Evolutionary conservation across 768 basidiomycete species (phyloP).

Genomic region (Termitomyces sp.): DNA sequence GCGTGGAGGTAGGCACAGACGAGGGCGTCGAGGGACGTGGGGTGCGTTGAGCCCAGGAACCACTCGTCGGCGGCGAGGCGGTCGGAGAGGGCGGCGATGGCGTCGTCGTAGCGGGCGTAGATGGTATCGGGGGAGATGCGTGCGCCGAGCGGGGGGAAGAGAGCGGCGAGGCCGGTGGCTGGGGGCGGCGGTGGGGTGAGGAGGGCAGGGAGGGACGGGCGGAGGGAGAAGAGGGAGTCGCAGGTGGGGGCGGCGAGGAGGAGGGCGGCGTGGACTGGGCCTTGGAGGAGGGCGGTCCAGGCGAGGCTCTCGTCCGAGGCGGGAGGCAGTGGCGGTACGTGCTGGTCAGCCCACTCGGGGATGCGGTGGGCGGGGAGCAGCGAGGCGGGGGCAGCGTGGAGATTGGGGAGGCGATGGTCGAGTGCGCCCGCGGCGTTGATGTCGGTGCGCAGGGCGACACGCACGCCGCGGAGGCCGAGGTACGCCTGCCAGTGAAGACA

Average conservation of each 20-base stretch:
- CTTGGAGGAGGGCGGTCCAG: slow-evolving; percentile 78
- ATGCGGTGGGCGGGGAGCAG: slow-evolving; percentile 65
- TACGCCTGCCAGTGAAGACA: slow-evolving; percentile 91
- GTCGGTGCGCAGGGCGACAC: slow-evolving; percentile 59
- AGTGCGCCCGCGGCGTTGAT: slow-evolving; percentile 64
- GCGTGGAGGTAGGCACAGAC: slow-evolving; percentile 77
- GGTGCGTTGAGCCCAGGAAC: slow-evolving; percentile 76
- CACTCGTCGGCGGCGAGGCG: slow-evolving; percentile 73
- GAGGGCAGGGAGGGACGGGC: slow-evolving; percentile 37
- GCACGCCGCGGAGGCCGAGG: slow-evolving; percentile 59
- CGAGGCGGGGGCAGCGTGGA: slow-evolving; percentile 49
- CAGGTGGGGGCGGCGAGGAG: slow-evolving; percentile 50
- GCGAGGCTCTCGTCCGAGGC: slow-evolving; percentile 69
- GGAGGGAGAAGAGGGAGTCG: slow-evolving; percentile 33
- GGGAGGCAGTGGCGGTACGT: slow-evolving; percentile 26
- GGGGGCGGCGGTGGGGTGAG: slow-evolving; percentile 66
- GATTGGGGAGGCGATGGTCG: slow-evolving; percentile 62
- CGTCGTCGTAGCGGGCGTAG: slow-evolving; percentile 59
- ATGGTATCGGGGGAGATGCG: slow-evolving; percentile 48
- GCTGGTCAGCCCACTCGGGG: slow-evolving; percentile 59
- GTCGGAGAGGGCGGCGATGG: slow-evolving; percentile 67
- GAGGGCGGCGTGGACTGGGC: slow-evolving; percentile 70
- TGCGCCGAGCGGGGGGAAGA: slow-evolving; percentile 55
- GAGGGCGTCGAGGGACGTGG: slow-evolving; percentile 79
- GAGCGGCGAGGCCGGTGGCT: slow-evolving; percentile 59